A percentile compares a stretch with the other conserved stretches of the same genome.
Conservation (phyloP, 805 yeast species). For the Candida mattraensis region DNA sequence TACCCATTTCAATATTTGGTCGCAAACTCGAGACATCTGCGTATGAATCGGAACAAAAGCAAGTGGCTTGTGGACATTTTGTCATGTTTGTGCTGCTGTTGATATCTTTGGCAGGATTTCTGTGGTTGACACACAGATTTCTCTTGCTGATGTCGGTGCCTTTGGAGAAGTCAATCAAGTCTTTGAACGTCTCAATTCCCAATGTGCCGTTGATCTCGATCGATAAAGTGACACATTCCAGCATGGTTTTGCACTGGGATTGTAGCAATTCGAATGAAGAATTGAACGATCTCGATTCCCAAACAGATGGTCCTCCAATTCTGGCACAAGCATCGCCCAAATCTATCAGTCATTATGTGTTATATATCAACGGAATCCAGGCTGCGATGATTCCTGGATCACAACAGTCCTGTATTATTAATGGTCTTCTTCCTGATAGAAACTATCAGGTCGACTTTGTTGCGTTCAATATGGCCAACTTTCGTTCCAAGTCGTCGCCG, state of each 20-base stretch:
- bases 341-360: slow-evolving; percentile 35
- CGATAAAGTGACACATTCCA: slow-evolving; percentile 47
- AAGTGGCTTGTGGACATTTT: not conserved
- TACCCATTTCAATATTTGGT: no score
- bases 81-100: slow-evolving; percentile 24
- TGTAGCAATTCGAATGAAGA: slow-evolving; percentile 8
- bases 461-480: slow-evolving; percentile 39
- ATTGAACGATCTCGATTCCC: slow-evolving; percentile 11
- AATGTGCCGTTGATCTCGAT: slow-evolving; percentile 54
- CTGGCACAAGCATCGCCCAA: slow-evolving; percentile 22
- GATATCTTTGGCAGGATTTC: slow-evolving; percentile 21
- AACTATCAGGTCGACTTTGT: slow-evolving; percentile 45
- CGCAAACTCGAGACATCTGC: no score
- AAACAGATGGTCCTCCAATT: slow-evolving; percentile 27
- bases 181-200: slow-evolving; percentile 54
- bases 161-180: slow-evolving; percentile 44
- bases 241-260: slow-evolving; percentile 59
- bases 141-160: slow-evolving; percentile 38
- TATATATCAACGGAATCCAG: slow-evolving; percentile 42
- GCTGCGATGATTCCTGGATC: slow-evolving; percentile 35
- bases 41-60: not conserved
- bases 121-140: slow-evolving; percentile 34
- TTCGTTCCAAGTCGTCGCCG: slow-evolving; percentile 41
- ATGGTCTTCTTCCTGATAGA: slow-evolving; percentile 34
- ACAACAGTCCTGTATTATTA: slow-evolving; percentile 37